Evolutionary conservation across 2,329 filamentous ascomycete species (phyloP).

Genomic region (Torrubiella hemipterigena): DNA sequence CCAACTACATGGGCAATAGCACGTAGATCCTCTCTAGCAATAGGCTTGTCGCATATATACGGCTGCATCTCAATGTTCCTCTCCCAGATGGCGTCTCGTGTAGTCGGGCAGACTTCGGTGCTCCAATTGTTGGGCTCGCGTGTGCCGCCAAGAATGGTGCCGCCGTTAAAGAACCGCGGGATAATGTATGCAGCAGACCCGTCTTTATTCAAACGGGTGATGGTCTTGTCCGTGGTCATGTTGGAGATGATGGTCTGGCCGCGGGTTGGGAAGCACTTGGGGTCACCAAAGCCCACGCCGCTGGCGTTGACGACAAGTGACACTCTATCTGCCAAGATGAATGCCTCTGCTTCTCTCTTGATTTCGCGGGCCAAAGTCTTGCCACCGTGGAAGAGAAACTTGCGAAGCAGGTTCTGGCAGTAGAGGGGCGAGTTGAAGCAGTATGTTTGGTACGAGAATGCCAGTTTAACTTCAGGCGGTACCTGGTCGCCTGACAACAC

Average conservation of each 20-base stretch:
- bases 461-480: background rate
- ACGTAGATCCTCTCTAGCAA: background rate
- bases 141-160: slow-evolving; percentile 3
- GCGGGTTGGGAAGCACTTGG: slow-evolving; percentile 2
- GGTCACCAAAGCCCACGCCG: slow-evolving; percentile 2
- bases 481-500: slow-evolving; percentile 1
- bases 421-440: slow-evolving; percentile 2
- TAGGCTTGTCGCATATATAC: background rate
- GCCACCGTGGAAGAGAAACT: background rate
- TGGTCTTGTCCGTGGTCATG: background rate
- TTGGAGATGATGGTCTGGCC: slow-evolving; percentile 1
- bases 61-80: background rate
- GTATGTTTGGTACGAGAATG: slow-evolving; percentile 2
- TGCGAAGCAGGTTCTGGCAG: slow-evolving; percentile 1
- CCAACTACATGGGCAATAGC: slow-evolving; percentile 2
- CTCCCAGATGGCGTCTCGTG: slow-evolving; percentile 1
- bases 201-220: slow-evolving; percentile 2
- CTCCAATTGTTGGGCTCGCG: slow-evolving; percentile 4
- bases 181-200: slow-evolving; percentile 2
- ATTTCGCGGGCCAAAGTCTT: background rate
- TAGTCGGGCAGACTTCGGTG: background rate
- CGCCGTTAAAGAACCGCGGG: slow-evolving; percentile 1
- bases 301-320: slow-evolving; percentile 3
- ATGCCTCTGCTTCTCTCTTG: background rate
- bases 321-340: background rate